These are phyloP conservation scores for Talinum fruticosum DNA, from an alignment of 148 eudicot species.

Conservation along the genomic window DNA sequence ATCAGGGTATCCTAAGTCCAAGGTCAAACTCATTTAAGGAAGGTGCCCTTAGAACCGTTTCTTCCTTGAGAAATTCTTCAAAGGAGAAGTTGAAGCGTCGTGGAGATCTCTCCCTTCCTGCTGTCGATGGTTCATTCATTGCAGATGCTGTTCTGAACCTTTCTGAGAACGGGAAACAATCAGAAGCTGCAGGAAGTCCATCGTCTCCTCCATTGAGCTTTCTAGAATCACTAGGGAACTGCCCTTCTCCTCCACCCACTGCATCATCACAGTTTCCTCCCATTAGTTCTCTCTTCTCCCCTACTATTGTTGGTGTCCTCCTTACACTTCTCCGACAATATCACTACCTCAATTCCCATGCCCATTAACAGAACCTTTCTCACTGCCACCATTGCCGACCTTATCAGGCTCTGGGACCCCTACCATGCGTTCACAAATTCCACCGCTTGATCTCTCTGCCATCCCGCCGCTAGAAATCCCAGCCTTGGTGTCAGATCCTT, in stretches of 20 bases:
- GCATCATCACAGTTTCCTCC: slow-evolving; percentile 44
- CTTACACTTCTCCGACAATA: slow-evolving; percentile 48
- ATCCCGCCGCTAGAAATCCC: slow-evolving; percentile 59
- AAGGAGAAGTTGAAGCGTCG: slow-evolving; percentile 52
- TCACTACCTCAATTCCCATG: slow-evolving; percentile 39
- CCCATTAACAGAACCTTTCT: slow-evolving; percentile 42
- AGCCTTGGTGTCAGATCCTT: slow-evolving; percentile 52
- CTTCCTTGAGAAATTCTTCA: slow-evolving; percentile 43
- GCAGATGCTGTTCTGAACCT: slow-evolving; percentile 27
- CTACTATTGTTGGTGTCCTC: slow-evolving; percentile 95
- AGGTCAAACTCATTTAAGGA: slow-evolving; percentile 64
- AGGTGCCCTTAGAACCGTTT: slow-evolving; percentile 34
- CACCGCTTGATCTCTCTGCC: slow-evolving; percentile 42
- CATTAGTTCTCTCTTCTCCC: slow-evolving; percentile 49
- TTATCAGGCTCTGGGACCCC: slow-evolving; percentile 47
- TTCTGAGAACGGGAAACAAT: slow-evolving; percentile 29
- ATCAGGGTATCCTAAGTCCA: slow-evolving; percentile 63
- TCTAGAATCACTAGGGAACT: slow-evolving; percentile 50
- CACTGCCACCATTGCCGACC: slow-evolving; percentile 72
- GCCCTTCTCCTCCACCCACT: slow-evolving; percentile 26
- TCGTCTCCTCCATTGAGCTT: slow-evolving; percentile 33
- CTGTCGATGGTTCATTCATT: slow-evolving; percentile 20
- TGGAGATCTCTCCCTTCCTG: slow-evolving; percentile 43
- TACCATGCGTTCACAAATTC: slow-evolving; percentile 33
- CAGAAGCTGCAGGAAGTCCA: slow-evolving; percentile 30